A percentile compares a stretch with the other conserved stretches of the same genome.
Evolutionary conservation across 2,329 filamentous ascomycete species (phyloP).

Genomic region (Aschersonia sp.): DNA sequence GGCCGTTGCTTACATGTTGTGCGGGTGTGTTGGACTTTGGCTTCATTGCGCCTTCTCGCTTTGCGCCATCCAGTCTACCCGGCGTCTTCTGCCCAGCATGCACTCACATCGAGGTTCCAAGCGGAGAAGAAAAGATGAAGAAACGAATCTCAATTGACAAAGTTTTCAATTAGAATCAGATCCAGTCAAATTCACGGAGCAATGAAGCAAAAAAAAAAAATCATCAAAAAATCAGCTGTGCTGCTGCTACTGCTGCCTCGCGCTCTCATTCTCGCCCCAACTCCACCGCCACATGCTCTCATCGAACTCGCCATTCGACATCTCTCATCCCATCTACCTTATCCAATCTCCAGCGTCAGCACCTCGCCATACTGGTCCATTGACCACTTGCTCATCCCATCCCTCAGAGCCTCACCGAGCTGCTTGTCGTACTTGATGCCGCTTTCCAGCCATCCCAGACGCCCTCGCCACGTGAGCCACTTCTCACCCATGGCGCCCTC

Average conservation of each 20-base stretch:
- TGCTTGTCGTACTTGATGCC: slow-evolving; percentile 21
- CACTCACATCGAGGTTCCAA: too few species aligned
- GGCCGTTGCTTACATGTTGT: too few species aligned
- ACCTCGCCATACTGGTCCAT: slow-evolving; percentile 18
- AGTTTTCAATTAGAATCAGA: too few species aligned
- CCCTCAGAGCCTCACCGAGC: slow-evolving; percentile 19
- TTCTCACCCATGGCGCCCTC: slow-evolving; percentile 27
- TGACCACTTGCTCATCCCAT: slow-evolving; percentile 24
- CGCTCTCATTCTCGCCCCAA: background rate
- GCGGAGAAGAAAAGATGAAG: too few species aligned
- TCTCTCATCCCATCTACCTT: background rate
- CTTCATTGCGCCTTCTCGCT: too few species aligned
- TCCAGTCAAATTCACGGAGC: slow-evolving; percentile 9
- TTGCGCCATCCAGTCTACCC: too few species aligned
- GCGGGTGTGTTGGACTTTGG: too few species aligned
- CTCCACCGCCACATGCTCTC: background rate
- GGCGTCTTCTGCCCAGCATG: too few species aligned
- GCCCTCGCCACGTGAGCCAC: slow-evolving; percentile 31
- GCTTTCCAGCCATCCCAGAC: slow-evolving; percentile 16
- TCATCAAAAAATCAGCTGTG: background rate
- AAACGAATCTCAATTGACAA: too few species aligned
- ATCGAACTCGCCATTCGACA: background rate
- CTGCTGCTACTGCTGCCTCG: background rate
- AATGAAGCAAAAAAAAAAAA: background rate
- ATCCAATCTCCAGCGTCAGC: slow-evolving; percentile 11